Evolutionary conservation across 164 flowering plant species (phyloP).

Genomic region (Liquidambar formosana): DNA sequence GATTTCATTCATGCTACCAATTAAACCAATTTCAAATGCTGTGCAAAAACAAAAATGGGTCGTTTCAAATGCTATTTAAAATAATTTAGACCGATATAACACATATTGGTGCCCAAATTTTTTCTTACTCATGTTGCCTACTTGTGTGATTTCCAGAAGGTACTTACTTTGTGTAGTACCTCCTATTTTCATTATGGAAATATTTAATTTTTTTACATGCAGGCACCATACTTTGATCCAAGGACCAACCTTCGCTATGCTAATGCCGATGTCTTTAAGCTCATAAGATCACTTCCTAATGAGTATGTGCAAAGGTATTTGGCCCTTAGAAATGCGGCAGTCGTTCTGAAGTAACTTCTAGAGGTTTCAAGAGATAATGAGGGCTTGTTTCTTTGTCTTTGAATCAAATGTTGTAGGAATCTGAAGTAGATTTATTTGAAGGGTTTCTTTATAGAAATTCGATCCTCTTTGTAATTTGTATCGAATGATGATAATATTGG

Average conservation of each 20-base stretch:
- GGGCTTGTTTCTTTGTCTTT: background rate
- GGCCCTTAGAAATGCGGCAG: conserved; percentile 84
- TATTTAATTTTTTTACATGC: conserved; percentile 15
- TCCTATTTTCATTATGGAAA: background rate
- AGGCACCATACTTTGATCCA: conserved; percentile 93
- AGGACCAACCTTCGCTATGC: conserved; percentile 92
- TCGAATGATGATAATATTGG: background rate
- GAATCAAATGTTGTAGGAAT: too few species aligned
- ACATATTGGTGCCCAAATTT: too few species aligned
- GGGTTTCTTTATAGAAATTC: too few species aligned
- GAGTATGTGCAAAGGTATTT: conserved; percentile 84
- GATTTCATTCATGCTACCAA: too few species aligned
- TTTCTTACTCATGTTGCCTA: too few species aligned
- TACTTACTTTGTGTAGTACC: too few species aligned
- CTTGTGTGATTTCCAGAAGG: too few species aligned
- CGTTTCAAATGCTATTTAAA: too few species aligned
- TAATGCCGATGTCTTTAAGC: conserved; percentile 81
- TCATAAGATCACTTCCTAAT: conserved; percentile 68
- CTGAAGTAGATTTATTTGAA: too few species aligned
- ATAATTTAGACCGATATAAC: too few species aligned
- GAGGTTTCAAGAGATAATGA: background rate
- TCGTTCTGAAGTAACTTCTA: conserved; percentile 53
- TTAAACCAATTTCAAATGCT: too few species aligned
- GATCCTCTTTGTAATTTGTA: background rate
- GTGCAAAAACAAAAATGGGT: too few species aligned